Evolutionary conservation across 352 stramenopile genomes (phyloP), one percentile per base, ranked within the genome.

Genomic region (Aphanomyces astaci): DNA sequence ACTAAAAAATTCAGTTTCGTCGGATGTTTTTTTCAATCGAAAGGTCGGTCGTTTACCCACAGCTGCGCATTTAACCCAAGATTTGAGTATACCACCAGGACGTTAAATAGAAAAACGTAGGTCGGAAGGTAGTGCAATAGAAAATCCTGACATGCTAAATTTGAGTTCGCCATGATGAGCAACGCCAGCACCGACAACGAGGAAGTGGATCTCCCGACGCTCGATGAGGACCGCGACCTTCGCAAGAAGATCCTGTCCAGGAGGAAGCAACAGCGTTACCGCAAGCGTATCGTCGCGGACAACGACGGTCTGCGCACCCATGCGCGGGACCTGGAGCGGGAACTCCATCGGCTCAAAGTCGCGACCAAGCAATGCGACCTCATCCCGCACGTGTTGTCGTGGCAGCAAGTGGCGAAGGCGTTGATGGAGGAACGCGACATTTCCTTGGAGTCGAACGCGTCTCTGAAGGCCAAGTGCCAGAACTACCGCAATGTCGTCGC

Each of bases 351-450:
- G 33, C 24, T 59, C 19, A 32, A 59, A 19, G 25, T 4, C 25
- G 51, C 15, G 17, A 59, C 25, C 0, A 19, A 59, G 15, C 24
- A 30, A 30, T 10, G 13, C 30, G 25, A 59, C n/a, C 2, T 59
- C 25, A 9, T 40, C 13, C 30, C 51, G 5, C 22, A 40, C 9
- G 13, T 59, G 9, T 59, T 68, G 32, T 7, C 62, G 31, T 68
- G 62, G 62, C 51, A 52, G 19, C 39, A 57, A 11, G 46, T 68
- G 4, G 62, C 51, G 13, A 40, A 59, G 27, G 49, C 62, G 15
- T 45, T 68, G 9, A 28, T 51, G 30, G 43, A 59, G 17, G 24
- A 68, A 4, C 49, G 51, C 51, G 27, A 45, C 4, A 32, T 19
- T 0, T 28, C 27, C 2, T 9, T 68, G 17, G 39, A 68, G 15